phyloP scores from a whole-genome alignment of 805 yeast species.

The Wickerhamiella azyma region DNA sequence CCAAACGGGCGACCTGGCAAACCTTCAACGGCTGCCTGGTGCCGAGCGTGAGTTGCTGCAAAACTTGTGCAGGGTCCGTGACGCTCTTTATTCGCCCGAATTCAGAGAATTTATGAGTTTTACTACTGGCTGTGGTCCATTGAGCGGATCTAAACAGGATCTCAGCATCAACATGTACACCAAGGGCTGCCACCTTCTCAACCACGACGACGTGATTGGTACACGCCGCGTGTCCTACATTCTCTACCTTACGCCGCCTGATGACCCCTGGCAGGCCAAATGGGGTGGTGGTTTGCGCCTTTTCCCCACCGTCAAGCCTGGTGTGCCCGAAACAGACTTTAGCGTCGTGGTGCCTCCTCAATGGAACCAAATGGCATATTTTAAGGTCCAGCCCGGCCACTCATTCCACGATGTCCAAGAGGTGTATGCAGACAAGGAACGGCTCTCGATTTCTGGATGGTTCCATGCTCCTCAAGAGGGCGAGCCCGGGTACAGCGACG shows the following conservation, averaged over 20 bases:
- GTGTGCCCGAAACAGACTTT: conserved; percentile 76
- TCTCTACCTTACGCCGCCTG: conserved; percentile 85
- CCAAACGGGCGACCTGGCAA: conserved; percentile 83
- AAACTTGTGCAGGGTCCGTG: conserved; percentile 60
- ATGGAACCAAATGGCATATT: conserved; percentile 91
- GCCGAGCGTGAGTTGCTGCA: conserved; percentile 63
- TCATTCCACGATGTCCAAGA: conserved; percentile 98
- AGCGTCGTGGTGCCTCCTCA: conserved; percentile 66
- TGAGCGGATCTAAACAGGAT: conserved; percentile 85
- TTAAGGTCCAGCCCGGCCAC: conserved; percentile 89
- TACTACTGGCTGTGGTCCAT: conserved; percentile 76
- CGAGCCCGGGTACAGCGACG: conserved; percentile 58
- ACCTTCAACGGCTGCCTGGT: conserved; percentile 70
- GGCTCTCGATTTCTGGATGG: conserved; percentile 96
- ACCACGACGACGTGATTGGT: conserved; percentile 97
- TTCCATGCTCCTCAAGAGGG: conserved; percentile 93
- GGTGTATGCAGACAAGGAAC: conserved; percentile 77
- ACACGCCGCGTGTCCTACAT: conserved; percentile 87
- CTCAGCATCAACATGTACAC: conserved; percentile 84
- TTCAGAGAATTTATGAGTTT: conserved; percentile 66
- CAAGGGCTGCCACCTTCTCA: conserved; percentile 83
- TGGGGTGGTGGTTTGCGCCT: conserved; percentile 89
- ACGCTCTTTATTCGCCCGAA: conserved; percentile 74
- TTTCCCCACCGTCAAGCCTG: conserved; percentile 74
- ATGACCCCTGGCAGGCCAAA: conserved; percentile 71